phyloP scores from a whole-genome alignment of 2,329 filamentous ascomycete species.

The Colletotrichum simmondsii region DNA sequence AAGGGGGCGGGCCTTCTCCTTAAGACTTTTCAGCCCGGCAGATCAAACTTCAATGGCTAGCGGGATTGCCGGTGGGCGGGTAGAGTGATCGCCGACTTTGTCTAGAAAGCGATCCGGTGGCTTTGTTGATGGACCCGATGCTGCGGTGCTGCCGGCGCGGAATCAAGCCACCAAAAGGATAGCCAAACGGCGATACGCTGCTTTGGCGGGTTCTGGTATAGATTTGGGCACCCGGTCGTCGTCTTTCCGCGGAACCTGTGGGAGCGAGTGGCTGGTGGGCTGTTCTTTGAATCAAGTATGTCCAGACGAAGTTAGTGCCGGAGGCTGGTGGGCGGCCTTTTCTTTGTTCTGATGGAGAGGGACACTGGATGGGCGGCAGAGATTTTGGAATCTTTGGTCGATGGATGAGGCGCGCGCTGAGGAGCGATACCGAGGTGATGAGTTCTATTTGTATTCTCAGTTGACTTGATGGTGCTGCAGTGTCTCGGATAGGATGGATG shows the following conservation, averaged over 20 bases:
- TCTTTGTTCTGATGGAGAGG: not conserved
- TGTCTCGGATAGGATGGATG: not conserved
- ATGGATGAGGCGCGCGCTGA: not conserved
- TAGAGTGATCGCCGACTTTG: not conserved
- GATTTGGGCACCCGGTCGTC: not conserved
- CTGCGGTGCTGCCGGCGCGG: slow-evolving; percentile 14
- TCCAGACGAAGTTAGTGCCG: slow-evolving; percentile 2
- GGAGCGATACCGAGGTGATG: not conserved
- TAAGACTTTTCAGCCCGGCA: not conserved
- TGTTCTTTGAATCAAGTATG: not conserved
- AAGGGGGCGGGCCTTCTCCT: not conserved
- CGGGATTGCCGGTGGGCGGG: not conserved
- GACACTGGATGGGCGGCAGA: not conserved
- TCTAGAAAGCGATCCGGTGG: not conserved
- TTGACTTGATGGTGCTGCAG: not conserved
- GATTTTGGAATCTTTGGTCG: not conserved
- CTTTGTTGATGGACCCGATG: not conserved
- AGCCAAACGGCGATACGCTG: slow-evolving; percentile 11
- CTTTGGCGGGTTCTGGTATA: slow-evolving; percentile 6
- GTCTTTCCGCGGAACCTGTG: not conserved
- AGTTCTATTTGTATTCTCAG: not conserved
- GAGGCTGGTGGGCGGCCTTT: not conserved
- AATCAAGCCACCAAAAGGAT: not conserved
- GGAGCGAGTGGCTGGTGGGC: slow-evolving; percentile 3
- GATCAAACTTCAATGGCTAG: not conserved